Base-by-base conservation (phyloP, 2,329 filamentous ascomycete genomes). In the Fusarium nanum region DNA sequence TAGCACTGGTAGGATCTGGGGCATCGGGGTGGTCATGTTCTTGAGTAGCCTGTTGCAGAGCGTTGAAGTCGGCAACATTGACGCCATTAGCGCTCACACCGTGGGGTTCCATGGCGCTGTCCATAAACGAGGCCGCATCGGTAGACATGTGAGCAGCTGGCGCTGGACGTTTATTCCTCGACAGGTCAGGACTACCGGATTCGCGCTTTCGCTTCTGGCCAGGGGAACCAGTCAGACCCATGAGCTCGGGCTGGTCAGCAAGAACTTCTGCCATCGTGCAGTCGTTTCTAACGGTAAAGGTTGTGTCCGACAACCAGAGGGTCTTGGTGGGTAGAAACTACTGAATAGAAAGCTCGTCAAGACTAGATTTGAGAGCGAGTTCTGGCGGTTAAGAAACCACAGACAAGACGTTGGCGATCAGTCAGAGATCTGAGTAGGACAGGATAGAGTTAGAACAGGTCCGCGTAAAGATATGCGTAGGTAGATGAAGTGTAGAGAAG, bases 181-280 rank as follows among this genome's bases (percentile, higher is more conserved):
- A 81, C 7, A 82, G 77, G 54, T 83, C 84, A 10, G 86, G 84
- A 37, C 84, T 87, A 57, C 85, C 85, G 23, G 79, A 78, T 59
- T 83, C 81, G 56, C 87, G 85, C 81, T 89, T 89, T 64, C 87
- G 81, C 79, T 89, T 89, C 74, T 85, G 83, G 18, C 79, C 79
- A 13, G 86, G 85, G 57, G 83, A 81, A 70, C 79, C 75, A 56
- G 79, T 69, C 74, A 81, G 64, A 71, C 79, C 77, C 46, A 81
- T 80, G 56, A 86, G 80, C 60, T 86, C 85, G 55, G 83, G 78
- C 56, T 86, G 85, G 52, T 87, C 84, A 28, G 80, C 58, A 34
- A 81, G 76, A 27, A 84, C 78, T 44, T 87, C 84, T 63, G 85
- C 81, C 85, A 87, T 87, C 53, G 72, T 64, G 63, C 54, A 58